Evolutionary conservation across 1,284 basidiomycete genomes (phyloP).

Genomic region (Pseudozyma hubeiensis): DNA sequence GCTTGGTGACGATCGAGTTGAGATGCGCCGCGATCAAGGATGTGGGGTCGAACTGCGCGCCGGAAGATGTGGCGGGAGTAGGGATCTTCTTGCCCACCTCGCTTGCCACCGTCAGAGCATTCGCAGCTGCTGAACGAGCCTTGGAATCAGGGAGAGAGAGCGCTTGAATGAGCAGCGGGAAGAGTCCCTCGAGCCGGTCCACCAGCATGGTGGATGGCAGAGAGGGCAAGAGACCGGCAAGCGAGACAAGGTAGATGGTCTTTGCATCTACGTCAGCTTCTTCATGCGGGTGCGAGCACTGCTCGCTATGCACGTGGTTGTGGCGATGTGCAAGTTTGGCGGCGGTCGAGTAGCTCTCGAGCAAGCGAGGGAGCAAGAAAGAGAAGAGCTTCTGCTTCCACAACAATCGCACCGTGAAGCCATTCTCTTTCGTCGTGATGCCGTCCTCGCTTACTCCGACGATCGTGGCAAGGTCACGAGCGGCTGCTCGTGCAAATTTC

Average conservation of each 20-base stretch:
- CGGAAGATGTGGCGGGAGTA: neutral
- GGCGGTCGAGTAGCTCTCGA: constrained; percentile 68
- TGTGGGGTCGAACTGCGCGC: constrained; percentile 9
- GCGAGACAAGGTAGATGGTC: constrained; percentile 82
- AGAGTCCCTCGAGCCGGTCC: constrained; percentile 73
- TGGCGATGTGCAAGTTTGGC: constrained; percentile 18
- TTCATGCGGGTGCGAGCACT: constrained; percentile 15
- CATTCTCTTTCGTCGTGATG: constrained; percentile 53
- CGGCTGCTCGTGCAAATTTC: constrained; percentile 32
- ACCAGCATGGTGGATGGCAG: constrained; percentile 76
- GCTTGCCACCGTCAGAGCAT: constrained; percentile 80
- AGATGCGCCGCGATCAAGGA: constrained; percentile 28
- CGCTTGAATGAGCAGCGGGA: constrained; percentile 87
- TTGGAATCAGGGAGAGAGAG: constrained; percentile 80
- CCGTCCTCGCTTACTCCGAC: constrained; percentile 52
- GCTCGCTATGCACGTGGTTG: constrained; percentile 8
- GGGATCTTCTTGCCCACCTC: constrained; percentile 68
- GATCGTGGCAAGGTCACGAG: constrained; percentile 28
- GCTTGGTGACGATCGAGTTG: constrained; percentile 37
- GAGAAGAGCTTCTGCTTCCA: constrained; percentile 87
- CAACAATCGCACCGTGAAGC: constrained; percentile 55
- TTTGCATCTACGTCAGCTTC: constrained; percentile 69
- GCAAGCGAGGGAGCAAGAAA: constrained; percentile 79
- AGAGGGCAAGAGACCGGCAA: constrained; percentile 83
- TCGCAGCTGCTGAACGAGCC: constrained; percentile 82